These are phyloP conservation scores for Alectoria sarmentosa DNA, from an alignment of 495 filamentous ascomycete genomes.

Conservation along the genomic window DNA sequence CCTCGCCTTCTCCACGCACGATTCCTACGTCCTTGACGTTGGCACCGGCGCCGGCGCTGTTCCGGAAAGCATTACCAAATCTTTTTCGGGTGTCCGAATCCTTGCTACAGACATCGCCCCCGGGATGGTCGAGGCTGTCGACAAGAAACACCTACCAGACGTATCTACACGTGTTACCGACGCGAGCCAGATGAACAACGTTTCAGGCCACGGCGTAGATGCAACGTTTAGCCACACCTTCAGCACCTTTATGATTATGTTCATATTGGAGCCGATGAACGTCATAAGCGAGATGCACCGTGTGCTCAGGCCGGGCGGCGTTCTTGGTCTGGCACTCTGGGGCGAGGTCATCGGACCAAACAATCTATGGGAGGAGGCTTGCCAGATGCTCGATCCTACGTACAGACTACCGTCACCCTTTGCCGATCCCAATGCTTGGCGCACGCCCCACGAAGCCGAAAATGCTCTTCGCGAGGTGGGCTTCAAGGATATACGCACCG, in stretches of 20 bases:
- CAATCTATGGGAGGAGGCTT: constrained; percentile 15
- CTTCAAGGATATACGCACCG: not conserved
- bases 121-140: not conserved
- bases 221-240: constrained; percentile 9
- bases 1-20: not conserved
- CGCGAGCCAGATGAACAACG: not conserved
- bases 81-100: not conserved
- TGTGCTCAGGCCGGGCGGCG: constrained; percentile 9
- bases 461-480: not conserved
- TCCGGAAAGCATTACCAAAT: not conserved
- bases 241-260: constrained; percentile 17
- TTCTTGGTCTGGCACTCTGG: constrained; percentile 14
- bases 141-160: not conserved
- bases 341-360: constrained; percentile 8
- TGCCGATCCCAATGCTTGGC: not conserved
- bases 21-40: not conserved
- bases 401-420: constrained; percentile 1
- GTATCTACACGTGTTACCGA: not conserved
- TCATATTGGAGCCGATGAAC: constrained; percentile 12
- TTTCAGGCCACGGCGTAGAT: not conserved
- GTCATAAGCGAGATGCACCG: constrained; percentile 19
- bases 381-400: constrained; percentile 10
- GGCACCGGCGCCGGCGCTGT: not conserved
- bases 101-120: not conserved
- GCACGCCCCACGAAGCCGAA: not conserved